These are phyloP conservation scores for Corchorus olitorius DNA, from an alignment of 345 rosid genomes.

Conservation along the genomic window DNA sequence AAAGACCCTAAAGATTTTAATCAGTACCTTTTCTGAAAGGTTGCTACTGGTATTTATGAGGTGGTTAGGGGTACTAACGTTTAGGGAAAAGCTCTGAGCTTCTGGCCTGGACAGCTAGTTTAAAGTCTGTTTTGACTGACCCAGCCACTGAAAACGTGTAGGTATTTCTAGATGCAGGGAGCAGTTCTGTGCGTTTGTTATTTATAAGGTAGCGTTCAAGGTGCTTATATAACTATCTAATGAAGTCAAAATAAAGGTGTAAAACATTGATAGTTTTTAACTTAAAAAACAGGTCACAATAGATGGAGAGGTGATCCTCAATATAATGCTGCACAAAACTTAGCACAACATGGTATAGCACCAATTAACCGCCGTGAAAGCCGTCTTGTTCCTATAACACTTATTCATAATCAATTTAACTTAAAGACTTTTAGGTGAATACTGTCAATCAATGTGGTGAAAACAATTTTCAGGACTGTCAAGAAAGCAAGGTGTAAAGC, in stretches of 20 bases:
- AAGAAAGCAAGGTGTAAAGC: background rate
- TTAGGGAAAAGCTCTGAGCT: background rate
- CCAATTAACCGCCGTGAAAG: background rate
- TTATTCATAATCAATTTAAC: background rate
- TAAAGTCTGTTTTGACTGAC: background rate
- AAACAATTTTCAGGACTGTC: background rate
- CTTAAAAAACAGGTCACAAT: background rate
- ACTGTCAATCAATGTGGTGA: background rate
- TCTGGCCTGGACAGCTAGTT: background rate
- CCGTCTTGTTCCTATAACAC: background rate
- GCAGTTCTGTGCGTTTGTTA: background rate
- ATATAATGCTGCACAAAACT: background rate
- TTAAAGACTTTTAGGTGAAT: background rate
- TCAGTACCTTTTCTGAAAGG: background rate
- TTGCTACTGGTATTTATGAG: background rate
- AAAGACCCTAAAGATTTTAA: background rate
- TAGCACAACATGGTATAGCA: background rate
- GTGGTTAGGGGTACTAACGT: background rate
- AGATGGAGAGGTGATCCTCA: background rate
- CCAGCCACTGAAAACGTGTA: background rate
- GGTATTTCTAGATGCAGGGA: background rate
- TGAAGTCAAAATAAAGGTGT: background rate
- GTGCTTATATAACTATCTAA: background rate
- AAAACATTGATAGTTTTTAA: background rate
- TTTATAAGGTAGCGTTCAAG: background rate